Evolutionary conservation across 1,284 basidiomycete species (phyloP).

Genomic region (Papiliotrema flavescens): DNA sequence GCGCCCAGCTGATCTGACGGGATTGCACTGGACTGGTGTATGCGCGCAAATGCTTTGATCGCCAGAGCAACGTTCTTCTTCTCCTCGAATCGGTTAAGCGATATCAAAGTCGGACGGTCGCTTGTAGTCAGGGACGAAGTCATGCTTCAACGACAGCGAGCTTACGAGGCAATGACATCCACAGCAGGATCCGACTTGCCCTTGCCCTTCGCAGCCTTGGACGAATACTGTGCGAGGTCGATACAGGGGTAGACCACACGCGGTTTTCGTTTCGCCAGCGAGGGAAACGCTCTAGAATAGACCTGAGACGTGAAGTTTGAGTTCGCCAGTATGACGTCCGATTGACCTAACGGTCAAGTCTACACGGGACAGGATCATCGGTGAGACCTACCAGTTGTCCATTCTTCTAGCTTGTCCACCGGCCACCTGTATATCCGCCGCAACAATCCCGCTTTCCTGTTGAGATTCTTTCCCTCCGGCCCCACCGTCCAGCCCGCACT

Average conservation of each 20-base stretch:
- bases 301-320: constrained; percentile 82
- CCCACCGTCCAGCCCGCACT: constrained; percentile 44
- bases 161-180: constrained; percentile 64
- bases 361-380: not conserved
- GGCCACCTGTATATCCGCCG: constrained; percentile 79
- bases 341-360: constrained; percentile 58
- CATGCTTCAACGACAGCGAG: not conserved
- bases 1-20: constrained; percentile 20
- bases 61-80: constrained; percentile 91
- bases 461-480: constrained; percentile 17
- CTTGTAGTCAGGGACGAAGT: constrained; percentile 50
- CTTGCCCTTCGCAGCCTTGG: constrained; percentile 19
- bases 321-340: constrained; percentile 88
- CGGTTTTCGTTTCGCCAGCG: constrained; percentile 59
- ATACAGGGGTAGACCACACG: constrained; percentile 89
- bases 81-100: constrained; percentile 90
- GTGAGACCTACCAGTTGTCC: constrained; percentile 69
- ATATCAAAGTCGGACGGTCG: constrained; percentile 70
- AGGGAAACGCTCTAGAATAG: constrained; percentile 71
- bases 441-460: constrained; percentile 51
- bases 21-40: constrained; percentile 23
- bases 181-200: constrained; percentile 55
- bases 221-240: constrained; percentile 67
- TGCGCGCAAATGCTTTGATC: constrained; percentile 62
- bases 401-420: constrained; percentile 85